phyloP scores from a whole-genome alignment of 352 stramenopile species.

The Globisporangium uncinulatum region DNA sequence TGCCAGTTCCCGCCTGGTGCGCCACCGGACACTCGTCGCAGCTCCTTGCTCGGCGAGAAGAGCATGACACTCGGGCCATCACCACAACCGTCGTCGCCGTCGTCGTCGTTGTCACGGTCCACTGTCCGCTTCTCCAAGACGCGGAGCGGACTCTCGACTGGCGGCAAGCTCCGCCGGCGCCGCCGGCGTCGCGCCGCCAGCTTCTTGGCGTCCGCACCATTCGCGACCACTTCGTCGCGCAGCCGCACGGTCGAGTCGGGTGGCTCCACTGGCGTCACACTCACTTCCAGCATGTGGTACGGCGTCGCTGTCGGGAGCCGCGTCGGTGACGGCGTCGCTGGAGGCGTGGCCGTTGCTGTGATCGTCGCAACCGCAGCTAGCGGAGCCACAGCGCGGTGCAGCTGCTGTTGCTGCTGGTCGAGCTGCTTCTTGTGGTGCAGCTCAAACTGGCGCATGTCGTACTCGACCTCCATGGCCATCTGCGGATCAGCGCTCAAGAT shows the following conservation, averaged over 20 bases:
- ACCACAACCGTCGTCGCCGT: conserved; percentile 22
- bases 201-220: conserved; percentile 22
- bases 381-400: conserved; percentile 2
- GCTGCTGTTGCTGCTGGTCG: conserved; percentile 30
- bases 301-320: conserved; percentile 13
- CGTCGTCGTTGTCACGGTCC: conserved; percentile 10
- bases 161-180: conserved; percentile 42
- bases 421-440: conserved; percentile 50
- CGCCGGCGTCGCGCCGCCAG: conserved; percentile 10
- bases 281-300: conserved; percentile 30
- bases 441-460: conserved; percentile 88
- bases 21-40: conserved; percentile 16
- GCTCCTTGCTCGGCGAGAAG: conserved; percentile 48
- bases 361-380: neutral
- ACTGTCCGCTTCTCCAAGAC: conserved; percentile 27
- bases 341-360: conserved; percentile 6
- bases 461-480: conserved; percentile 95
- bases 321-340: conserved; percentile 24
- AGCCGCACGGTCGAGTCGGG: conserved; percentile 17
- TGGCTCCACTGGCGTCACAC: conserved; percentile 22
- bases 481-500: conserved; percentile 91
- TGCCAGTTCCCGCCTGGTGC: conserved; percentile 29
- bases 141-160: conserved; percentile 34
- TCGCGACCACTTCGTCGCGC: conserved; percentile 19
- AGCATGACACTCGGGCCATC: conserved; percentile 15